These are phyloP conservation scores for Volvariella surrecta DNA, from an alignment of 1,284 basidiomycete species.

Conservation along the genomic window DNA sequence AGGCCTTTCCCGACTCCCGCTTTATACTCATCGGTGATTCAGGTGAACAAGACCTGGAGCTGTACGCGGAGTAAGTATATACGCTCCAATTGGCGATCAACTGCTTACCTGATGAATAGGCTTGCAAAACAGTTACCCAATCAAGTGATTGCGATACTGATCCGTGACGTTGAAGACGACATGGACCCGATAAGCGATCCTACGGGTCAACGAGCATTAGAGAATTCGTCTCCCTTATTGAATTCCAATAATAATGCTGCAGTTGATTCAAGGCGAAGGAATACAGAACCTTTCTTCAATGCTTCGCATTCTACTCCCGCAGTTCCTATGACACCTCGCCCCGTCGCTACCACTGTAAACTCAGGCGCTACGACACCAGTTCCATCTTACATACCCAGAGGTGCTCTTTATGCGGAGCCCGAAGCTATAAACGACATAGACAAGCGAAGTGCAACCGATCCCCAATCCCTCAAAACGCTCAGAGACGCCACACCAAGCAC, in stretches of 20 bases:
- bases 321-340: neutral
- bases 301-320: neutral
- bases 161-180: slow-evolving; percentile 20
- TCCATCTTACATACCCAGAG: neutral
- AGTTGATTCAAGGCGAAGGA: neutral
- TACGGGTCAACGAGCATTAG: slow-evolving; percentile 1
- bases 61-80: slow-evolving; percentile 50
- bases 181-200: slow-evolving; percentile 3
- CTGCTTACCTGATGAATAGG: slow-evolving; percentile 12
- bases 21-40: slow-evolving; percentile 86
- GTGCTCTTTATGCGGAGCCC: neutral
- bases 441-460: neutral
- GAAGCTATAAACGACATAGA: neutral
- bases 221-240: no score
- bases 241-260: neutral
- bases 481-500: neutral
- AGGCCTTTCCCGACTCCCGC: slow-evolving; percentile 61
- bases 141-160: slow-evolving; percentile 42
- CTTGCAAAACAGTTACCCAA: slow-evolving; percentile 60
- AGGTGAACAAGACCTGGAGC: slow-evolving; percentile 84
- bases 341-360: neutral
- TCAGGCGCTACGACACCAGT: slow-evolving; percentile 4
- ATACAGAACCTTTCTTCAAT: neutral
- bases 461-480: neutral
- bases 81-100: neutral